A percentile compares a stretch with the other conserved stretches of the same genome.
Evolutionary conservation across 108 stramenopile species (phyloP).

Genomic region (Ochromonas danica): DNA sequence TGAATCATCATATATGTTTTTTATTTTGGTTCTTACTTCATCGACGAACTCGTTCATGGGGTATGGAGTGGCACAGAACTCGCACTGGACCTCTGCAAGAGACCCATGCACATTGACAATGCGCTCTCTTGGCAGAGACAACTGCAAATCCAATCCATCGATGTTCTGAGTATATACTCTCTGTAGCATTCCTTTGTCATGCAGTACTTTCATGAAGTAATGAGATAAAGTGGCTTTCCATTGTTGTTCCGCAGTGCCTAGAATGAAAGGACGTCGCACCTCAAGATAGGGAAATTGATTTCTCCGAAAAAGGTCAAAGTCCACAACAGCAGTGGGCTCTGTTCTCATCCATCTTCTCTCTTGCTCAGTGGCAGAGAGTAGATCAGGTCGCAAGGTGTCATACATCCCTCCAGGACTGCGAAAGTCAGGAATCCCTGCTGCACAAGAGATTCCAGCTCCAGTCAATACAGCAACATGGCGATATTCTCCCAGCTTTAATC

Average conservation of each 20-base stretch:
- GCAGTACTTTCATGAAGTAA: constrained; percentile 74
- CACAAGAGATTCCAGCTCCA: constrained; percentile 72
- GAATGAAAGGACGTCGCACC: constrained; percentile 71
- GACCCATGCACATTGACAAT: constrained; percentile 78
- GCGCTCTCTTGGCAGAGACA: constrained; percentile 61
- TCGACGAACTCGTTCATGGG: constrained; percentile 65
- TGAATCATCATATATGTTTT: constrained; percentile 70
- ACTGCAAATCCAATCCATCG: constrained; percentile 73
- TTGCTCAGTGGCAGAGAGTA: constrained; percentile 63
- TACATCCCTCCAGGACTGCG: constrained; percentile 75
- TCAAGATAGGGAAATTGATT: constrained; percentile 80
- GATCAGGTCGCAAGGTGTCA: constrained; percentile 65
- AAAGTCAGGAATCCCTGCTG: constrained; percentile 78
- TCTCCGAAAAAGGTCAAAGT: constrained; percentile 68
- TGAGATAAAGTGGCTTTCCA: constrained; percentile 80
- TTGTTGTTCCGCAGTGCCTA: constrained; percentile 61
- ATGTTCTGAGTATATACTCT: constrained; percentile 77
- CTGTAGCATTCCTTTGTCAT: constrained; percentile 65
- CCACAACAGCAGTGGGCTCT: constrained; percentile 66
- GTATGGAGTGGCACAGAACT: constrained; percentile 58
- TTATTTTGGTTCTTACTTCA: constrained; percentile 61
- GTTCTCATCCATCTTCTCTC: constrained; percentile 59
- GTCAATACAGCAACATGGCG: constrained; percentile 67
- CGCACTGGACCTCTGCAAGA: constrained; percentile 75
- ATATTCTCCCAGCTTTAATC: neutral